phyloP scores from a whole-genome alignment of 108 stramenopile species.

The Pseudonitzschia multistriata region DNA sequence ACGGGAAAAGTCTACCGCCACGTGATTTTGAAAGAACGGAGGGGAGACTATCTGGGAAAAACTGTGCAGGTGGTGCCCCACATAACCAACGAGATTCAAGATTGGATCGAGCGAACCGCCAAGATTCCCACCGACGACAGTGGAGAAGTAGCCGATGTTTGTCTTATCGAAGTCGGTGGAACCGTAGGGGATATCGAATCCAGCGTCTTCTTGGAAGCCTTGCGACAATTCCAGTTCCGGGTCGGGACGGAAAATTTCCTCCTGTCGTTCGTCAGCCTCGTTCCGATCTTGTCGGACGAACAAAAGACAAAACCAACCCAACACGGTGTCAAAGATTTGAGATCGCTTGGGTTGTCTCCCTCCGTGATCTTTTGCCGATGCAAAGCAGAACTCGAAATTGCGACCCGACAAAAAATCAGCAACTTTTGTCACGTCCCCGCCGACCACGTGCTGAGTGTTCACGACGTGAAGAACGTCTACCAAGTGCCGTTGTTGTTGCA shows the following conservation, averaged over 20 bases:
- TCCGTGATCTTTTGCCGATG: slow-evolving; percentile 95
- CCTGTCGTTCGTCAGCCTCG: slow-evolving; percentile 94
- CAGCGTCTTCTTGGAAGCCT: slow-evolving; percentile 93
- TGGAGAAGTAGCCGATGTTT: slow-evolving; percentile 86
- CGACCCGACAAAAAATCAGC: slow-evolving; percentile 91
- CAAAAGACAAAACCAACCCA: slow-evolving; percentile 99
- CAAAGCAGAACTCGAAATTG: slow-evolving; percentile 67
- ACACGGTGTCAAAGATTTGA: slow-evolving; percentile 96
- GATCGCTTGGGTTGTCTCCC: slow-evolving; percentile 90
- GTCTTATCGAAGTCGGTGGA: slow-evolving; percentile 98
- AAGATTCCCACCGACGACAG: slow-evolving; percentile 65
- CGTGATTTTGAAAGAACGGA: slow-evolving; percentile 92
- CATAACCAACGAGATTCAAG: slow-evolving; percentile 89
- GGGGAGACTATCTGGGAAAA: slow-evolving; percentile 98
- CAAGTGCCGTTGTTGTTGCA: slow-evolving; percentile 94
- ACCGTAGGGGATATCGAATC: slow-evolving; percentile 99
- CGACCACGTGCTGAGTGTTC: slow-evolving; percentile 85
- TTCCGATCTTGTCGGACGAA: slow-evolving; percentile 96
- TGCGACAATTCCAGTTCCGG: slow-evolving; percentile 98
- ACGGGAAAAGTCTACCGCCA: slow-evolving; percentile 96
- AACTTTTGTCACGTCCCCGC: slow-evolving; percentile 96
- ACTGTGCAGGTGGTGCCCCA: slow-evolving; percentile 97
- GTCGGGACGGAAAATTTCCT: slow-evolving; percentile 94
- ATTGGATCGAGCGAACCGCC: slow-evolving; percentile 81
- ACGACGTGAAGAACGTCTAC: slow-evolving; percentile 99